Evolutionary conservation across 306 rosid genomes (phyloP).

Genomic region (Cicer bijugum): DNA sequence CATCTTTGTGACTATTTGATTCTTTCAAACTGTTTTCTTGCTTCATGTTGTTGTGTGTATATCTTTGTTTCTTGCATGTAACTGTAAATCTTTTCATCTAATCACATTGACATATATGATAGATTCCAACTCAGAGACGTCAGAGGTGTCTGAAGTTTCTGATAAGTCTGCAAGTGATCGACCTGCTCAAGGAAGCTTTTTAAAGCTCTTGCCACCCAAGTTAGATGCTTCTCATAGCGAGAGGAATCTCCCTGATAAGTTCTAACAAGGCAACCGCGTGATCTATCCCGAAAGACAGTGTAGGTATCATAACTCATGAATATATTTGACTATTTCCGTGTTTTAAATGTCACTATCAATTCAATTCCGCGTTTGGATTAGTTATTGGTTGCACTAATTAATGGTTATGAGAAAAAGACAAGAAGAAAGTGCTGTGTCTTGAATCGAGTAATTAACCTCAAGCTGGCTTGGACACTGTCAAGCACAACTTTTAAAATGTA

Average conservation of each 20-base stretch:
- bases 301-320: constrained; percentile 47
- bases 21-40: constrained; percentile 14
- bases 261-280: constrained; percentile 48
- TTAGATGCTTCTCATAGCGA: constrained; percentile 51
- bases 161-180: constrained; percentile 46
- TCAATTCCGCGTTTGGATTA: constrained; percentile 41
- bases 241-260: constrained; percentile 54
- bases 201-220: constrained; percentile 73
- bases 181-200: constrained; percentile 72
- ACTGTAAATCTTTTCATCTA: constrained; percentile 37
- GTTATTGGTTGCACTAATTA: constrained; percentile 40
- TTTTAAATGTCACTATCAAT: constrained; percentile 31
- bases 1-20: constrained; percentile 31
- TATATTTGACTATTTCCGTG: constrained; percentile 40
- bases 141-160: constrained; percentile 55
- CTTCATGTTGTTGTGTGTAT: constrained; percentile 22
- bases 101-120: constrained; percentile 44
- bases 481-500: constrained; percentile 45
- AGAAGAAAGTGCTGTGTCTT: constrained; percentile 43
- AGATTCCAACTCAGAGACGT: constrained; percentile 65
- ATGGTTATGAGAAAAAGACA: constrained; percentile 41
- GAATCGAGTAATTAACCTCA: constrained; percentile 45
- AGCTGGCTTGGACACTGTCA: constrained; percentile 35
- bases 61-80: constrained; percentile 25
- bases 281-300: constrained; percentile 39